Base-by-base conservation (phyloP, 208 protist genomes). In the Crithidia expoeki region DNA sequence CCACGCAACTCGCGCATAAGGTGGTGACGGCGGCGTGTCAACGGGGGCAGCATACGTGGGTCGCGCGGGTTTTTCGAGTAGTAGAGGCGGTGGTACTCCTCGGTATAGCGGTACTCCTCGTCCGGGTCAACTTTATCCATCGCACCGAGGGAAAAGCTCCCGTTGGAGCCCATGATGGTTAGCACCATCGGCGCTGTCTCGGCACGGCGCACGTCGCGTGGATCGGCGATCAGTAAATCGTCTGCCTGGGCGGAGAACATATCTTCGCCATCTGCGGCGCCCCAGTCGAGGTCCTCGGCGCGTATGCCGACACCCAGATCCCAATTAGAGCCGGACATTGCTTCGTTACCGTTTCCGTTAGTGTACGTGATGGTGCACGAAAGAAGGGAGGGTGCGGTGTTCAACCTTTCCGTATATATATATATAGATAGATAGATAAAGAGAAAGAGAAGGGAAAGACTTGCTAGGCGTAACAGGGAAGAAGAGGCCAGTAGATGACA, bases 51-150 rank as follows among this genome's bases (percentile, higher is more conserved):
- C 89, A 92, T 89, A 67, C 89, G 89, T 28, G 89, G 89, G 68
- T 94, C 89, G 28, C 89, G 84, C 16, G 89, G 89, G 44, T 74
- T 86, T 68, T 88, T 85, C 27, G 85, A 86, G 83, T 90, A 94
- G 79, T 94, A 94, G 25, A 87, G 59, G 10, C 47, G 62, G 66
- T 92, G 89, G 76, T 94, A 94, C 59, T 92, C 84, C 69, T 88
- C 73, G 17, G 82, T 88, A 83, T 91, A 92, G 63, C 86, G 86
- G 80, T 94, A 94, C 76, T 88, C 84, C 80, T 94, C 84, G 38
- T 75, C 82, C 2, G 84, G 83, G 21, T 75, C 76, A 2, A 86
- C 70, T 44, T 81, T 80, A 33, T 81, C 76, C 49, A 73, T 67
- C 11, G 62, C 74, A 34, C 78, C 73, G 9, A 82, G 73, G 50